Percentiles rank a stretch among this genome's conserved stretches.
Evolutionary conservation across 306 rosid genomes (phyloP).

Genomic region (Morella rubra): DNA sequence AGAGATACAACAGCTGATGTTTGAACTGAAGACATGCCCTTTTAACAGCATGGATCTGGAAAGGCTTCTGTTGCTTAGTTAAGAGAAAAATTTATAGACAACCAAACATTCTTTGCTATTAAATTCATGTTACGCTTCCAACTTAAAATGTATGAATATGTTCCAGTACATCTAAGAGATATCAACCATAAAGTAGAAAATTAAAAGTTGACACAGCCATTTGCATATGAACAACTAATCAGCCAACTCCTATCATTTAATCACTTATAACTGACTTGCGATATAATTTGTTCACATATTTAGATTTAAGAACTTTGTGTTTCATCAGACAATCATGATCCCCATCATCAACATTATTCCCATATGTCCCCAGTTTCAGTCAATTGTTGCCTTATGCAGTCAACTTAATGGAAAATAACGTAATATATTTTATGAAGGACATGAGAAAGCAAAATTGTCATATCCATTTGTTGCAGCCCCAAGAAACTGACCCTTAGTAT

Average conservation of each 20-base stretch:
- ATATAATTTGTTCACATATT: background rate
- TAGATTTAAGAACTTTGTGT: background rate
- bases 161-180: background rate
- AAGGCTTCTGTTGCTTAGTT: background rate
- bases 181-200: background rate
- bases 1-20: background rate
- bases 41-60: background rate
- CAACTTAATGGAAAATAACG: slow-evolving; percentile 1
- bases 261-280: background rate
- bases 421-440: background rate
- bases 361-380: background rate
- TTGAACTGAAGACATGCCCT: background rate
- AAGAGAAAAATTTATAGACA: background rate
- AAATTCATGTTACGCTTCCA: background rate
- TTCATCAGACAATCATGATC: background rate
- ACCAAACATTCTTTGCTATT: background rate
- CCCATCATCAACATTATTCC: background rate
- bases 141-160: background rate
- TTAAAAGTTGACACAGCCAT: background rate
- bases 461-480: background rate
- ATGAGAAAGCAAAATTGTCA: background rate
- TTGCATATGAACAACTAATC: background rate
- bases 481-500: background rate
- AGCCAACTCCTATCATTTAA: background rate
- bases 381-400: background rate